phyloP scores from a whole-genome alignment of 768 basidiomycete species.

The Suillus ampliporus region DNA sequence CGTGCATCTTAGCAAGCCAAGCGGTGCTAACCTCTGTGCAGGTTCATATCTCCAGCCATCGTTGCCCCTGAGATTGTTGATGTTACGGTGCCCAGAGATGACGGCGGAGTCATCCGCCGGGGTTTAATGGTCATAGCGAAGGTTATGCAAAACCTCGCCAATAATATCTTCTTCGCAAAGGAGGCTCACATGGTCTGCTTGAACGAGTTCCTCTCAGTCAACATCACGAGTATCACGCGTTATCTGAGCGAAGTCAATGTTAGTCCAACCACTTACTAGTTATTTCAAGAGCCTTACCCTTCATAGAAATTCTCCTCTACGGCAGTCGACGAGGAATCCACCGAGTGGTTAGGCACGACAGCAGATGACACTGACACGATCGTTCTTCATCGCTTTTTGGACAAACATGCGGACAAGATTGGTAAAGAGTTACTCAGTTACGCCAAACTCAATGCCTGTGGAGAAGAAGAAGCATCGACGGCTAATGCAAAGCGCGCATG shows the following conservation, averaged over 20 bases:
- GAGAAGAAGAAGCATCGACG: slow-evolving; percentile 58
- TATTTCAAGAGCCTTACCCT: neutral
- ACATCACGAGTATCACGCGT: slow-evolving; percentile 74
- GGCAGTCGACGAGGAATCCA: slow-evolving; percentile 61
- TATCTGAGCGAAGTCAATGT: slow-evolving; percentile 82
- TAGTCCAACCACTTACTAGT: slow-evolving; percentile 23
- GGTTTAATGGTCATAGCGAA: slow-evolving; percentile 89
- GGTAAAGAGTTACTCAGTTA: slow-evolving; percentile 85
- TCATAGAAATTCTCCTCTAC: slow-evolving; percentile 49
- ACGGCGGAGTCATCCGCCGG: slow-evolving; percentile 62
- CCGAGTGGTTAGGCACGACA: slow-evolving; percentile 77
- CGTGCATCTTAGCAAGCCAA: slow-evolving; percentile 8
- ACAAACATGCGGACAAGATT: slow-evolving; percentile 85
- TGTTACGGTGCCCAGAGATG: slow-evolving; percentile 74
- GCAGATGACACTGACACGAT: slow-evolving; percentile 86
- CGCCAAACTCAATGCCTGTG: slow-evolving; percentile 51
- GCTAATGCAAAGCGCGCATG: slow-evolving; percentile 80
- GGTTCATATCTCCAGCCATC: slow-evolving; percentile 91
- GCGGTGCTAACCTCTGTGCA: slow-evolving; percentile 33
- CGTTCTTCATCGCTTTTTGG: slow-evolving; percentile 83
- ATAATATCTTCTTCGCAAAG: slow-evolving; percentile 93
- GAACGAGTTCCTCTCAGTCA: slow-evolving; percentile 74
- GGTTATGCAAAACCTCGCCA: slow-evolving; percentile 91
- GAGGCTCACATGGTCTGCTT: slow-evolving; percentile 84
- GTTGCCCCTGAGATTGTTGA: slow-evolving; percentile 87